Base-by-base conservation (phyloP, 345 rosid species). In the Arabidopsis arenosa region DNA sequence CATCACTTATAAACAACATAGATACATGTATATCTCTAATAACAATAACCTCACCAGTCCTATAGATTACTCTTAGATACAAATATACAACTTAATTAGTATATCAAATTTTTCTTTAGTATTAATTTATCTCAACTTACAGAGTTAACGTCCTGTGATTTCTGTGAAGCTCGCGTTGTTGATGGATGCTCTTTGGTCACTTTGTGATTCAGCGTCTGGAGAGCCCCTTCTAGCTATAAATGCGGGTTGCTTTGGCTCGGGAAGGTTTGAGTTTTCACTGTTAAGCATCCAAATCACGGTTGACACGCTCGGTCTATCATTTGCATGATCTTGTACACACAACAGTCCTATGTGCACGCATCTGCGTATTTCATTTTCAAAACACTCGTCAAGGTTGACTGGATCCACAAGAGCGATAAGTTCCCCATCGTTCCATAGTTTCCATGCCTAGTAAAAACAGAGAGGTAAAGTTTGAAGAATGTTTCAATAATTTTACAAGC, bases 231-330 rank as follows among this genome's bases (percentile, higher is more conserved):
- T 63, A 28, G 52, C 53, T n/a, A 44, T 58, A 63, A 79, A 63
- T 5, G 76, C 67, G 1, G 79, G 73, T 43, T 75, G 68, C 21
- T 75, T 68, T 1, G 76, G 82, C 15, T 45, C 54, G 0, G 79
- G 76, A 47, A 63, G 79, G 68, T 79, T 30, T 18, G 64, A 15
- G 41, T 66, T 67, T 47, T 79, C 75, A 0, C 40, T 70, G 33
- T 55, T 74, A 17, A 81, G 72, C 83, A 79, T 82, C 41, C 65
- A 72, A 43, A 75, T 56, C 4, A 75, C 69, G 0, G 75, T 40
- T 1, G 82, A 63, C 2, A 78, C 54, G 11, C 58, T 72, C 13
- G 80, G 80, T 47, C 85, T 70, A 67, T 79, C 80, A 12, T 10
- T 72, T 23, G 26, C 26, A 23, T 23, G 26, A 23, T 23, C 26